Evolutionary conservation across 139 green algal species (phyloP).

Genomic region (Volvox reticuliferus): DNA sequence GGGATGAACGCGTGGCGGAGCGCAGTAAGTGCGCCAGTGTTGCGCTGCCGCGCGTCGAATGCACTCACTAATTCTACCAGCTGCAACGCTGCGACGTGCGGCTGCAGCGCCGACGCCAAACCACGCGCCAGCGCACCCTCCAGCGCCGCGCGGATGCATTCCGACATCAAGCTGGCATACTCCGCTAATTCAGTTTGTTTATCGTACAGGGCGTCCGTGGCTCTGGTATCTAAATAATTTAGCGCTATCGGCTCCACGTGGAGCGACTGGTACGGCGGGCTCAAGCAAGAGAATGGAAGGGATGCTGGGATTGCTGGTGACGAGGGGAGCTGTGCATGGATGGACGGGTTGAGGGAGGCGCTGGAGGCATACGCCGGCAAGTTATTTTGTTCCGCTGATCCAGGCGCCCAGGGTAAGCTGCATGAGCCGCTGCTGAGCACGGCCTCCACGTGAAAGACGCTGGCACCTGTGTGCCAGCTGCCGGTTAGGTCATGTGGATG

Average conservation of each 20-base stretch:
- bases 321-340: neutral
- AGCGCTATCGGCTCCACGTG: neutral
- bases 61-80: neutral
- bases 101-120: neutral
- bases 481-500: neutral
- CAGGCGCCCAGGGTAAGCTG: too few relatives aligned
- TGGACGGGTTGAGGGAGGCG: too few relatives aligned
- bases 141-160: slow-evolving; percentile 25
- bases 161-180: slow-evolving; percentile 17
- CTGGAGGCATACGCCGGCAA: too few relatives aligned
- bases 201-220: neutral
- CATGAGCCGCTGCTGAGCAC: too few relatives aligned
- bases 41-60: slow-evolving; percentile 30
- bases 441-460: too few relatives aligned
- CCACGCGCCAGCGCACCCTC: neutral
- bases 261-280: neutral
- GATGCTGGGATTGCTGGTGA: neutral
- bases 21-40: neutral
- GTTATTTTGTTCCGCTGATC: too few relatives aligned
- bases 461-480: too few relatives aligned
- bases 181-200: slow-evolving; percentile 13
- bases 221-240: neutral
- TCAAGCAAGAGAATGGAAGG: neutral
- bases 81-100: neutral
- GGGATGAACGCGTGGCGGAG: slow-evolving; percentile 37